Base-by-base conservation (phyloP, 2,329 filamentous ascomycete species). In the Blastomyces silverae region DNA sequence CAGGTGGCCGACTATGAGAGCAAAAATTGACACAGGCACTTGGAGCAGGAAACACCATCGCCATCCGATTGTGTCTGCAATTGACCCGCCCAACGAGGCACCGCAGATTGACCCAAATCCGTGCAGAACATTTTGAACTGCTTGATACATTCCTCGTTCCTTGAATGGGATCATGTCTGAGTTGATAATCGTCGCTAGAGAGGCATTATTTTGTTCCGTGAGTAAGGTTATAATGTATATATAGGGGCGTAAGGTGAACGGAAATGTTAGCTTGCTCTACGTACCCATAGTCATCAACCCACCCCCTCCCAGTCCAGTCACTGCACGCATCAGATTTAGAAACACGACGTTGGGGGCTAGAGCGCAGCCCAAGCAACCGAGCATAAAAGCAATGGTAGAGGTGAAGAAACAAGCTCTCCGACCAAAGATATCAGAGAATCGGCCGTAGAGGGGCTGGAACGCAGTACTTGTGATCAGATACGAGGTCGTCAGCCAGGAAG, bases 161-260 rank as follows among this genome's bases (percentile, higher is more conserved):
- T 89, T 84, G 68, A 92, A 89, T 0, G 87, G 87, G 46, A 92
- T 88, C 59, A 91, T 76, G 73, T 92, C 89, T 64, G 87, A 89
- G 22, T 87, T 85, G 67, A 91, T 85, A 64, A 92, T 90, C 6
- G 82, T 85, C 1, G 84, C 75, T 77, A 28, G 4, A 39, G 44
- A 39, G 44, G 48, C 10, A 50, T 50, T 50, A 50, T 22, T 50
- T 48, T 25, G 11, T n/a, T 52, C 48, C 48, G n/a, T 15, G 48
- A 28, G 22, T 28, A 13, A 52, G 17, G 5, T 1, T 1, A 6
- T 13, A 48, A 48, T 10, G 42, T 20, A 44, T 17, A 6, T 13
- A 44, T 6, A 52, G 25, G 48, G n/a, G 48, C n/a, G 10, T 22
- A 15, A 52, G 28, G 22, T 28, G 50, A 15, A 7, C 13, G 39